phyloP scores from a whole-genome alignment of 2,329 filamentous ascomycete species.

The Microdochium bolleyi region DNA sequence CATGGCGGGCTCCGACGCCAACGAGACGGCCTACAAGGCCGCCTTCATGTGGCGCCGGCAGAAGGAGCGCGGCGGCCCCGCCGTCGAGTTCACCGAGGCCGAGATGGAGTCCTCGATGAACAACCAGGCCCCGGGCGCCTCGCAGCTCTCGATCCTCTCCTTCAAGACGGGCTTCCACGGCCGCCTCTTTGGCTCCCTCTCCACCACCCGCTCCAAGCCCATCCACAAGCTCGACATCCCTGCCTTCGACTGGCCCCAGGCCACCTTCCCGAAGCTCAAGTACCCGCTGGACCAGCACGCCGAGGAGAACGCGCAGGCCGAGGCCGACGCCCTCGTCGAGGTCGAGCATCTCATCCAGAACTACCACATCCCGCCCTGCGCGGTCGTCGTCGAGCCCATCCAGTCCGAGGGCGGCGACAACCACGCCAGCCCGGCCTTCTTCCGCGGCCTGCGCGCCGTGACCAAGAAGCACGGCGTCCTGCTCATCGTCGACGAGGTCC shows the following conservation, averaged over 20 bases:
- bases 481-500: conserved; percentile 89
- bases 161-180: conserved; percentile 89
- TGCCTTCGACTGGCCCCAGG: conserved; percentile 91
- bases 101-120: conserved; percentile 71
- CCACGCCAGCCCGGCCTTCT: conserved; percentile 82
- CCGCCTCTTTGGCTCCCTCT: conserved; percentile 78
- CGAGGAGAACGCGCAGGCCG: conserved; percentile 73
- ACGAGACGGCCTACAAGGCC: conserved; percentile 91
- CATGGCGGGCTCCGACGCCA: conserved; percentile 83
- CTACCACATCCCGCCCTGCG: conserved; percentile 72
- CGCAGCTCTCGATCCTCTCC: conserved; percentile 73
- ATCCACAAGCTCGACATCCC: conserved; percentile 95
- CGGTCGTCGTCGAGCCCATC: conserved; percentile 81
- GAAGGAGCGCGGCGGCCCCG: conserved; percentile 67
- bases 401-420: conserved; percentile 94
- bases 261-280: conserved; percentile 75
- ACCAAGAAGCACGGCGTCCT: conserved; percentile 72
- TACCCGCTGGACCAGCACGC: conserved; percentile 78
- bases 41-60: conserved; percentile 90
- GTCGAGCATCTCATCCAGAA: conserved; percentile 74
- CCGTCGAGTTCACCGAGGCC: conserved; percentile 71
- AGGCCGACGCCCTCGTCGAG: conserved; percentile 73
- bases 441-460: conserved; percentile 72
- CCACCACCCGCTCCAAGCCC: conserved; percentile 84
- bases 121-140: conserved; percentile 71